Percentiles rank a stretch among this genome's conserved stretches.
Conservation (phyloP, 805 yeast species). For the Yamadazyma sp. region DNA sequence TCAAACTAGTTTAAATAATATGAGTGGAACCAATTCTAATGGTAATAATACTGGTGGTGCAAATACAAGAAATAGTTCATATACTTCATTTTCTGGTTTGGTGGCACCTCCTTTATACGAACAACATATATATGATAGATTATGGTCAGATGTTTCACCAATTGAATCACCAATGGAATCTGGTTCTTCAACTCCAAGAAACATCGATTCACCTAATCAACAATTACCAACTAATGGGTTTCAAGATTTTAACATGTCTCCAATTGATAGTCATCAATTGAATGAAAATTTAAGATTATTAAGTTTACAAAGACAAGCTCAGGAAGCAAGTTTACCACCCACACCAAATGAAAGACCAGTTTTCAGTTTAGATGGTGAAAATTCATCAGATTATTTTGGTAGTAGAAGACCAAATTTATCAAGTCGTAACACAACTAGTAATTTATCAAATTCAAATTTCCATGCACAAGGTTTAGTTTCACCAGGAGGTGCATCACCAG, state of each 20-base stretch:
- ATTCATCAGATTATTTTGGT: constrained; percentile 31
- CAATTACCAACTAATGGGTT: constrained; percentile 3
- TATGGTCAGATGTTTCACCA: constrained; percentile 67
- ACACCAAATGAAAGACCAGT: constrained; percentile 27
- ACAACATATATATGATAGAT: constrained; percentile 73
- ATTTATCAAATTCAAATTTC: background rate
- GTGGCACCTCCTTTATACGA: constrained; percentile 87
- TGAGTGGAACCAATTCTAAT: constrained; percentile 7
- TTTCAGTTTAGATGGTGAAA: constrained; percentile 33
- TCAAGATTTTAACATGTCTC: constrained; percentile 25
- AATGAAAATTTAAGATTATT: constrained; percentile 52
- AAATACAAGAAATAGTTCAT: constrained; percentile 30
- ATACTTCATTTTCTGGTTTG: constrained; percentile 36
- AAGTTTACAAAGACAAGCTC: constrained; percentile 47
- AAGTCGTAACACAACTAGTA: constrained; percentile 4
- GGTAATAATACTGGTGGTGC: no score
- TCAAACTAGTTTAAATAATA: constrained; percentile 22
- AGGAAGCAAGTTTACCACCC: constrained; percentile 21
- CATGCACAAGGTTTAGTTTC: constrained; percentile 12
- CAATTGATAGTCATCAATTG: constrained; percentile 39
- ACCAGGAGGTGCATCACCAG: constrained; percentile 53
- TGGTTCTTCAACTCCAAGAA: constrained; percentile 38
- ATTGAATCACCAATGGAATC: constrained; percentile 44
- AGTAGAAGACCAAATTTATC: constrained; percentile 14
- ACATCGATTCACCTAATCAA: constrained; percentile 1